These are phyloP conservation scores for Pugionium cornutum DNA, from an alignment of 345 rosid species.

Conservation along the genomic window DNA sequence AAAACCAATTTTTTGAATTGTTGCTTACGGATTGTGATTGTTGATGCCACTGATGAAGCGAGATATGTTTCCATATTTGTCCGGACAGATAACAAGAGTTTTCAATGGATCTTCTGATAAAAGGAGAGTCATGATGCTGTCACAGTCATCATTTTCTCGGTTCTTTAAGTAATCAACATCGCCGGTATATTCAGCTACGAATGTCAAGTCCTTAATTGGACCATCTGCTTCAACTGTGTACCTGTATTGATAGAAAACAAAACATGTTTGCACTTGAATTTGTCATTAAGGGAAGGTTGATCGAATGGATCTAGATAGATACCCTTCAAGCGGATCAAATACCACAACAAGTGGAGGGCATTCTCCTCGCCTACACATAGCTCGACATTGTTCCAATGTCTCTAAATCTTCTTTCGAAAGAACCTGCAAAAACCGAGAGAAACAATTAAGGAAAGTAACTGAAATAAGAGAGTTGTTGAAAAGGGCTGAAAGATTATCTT, in stretches of 20 bases:
- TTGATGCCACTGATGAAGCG: slow-evolving; percentile 91
- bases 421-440: slow-evolving; percentile 44
- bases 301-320: slow-evolving; percentile 25
- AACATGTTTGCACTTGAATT: slow-evolving; percentile 21
- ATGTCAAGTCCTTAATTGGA: slow-evolving; percentile 80
- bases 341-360: slow-evolving; percentile 83
- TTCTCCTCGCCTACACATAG: slow-evolving; percentile 75
- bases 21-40: slow-evolving; percentile 73
- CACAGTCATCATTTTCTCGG: slow-evolving; percentile 82
- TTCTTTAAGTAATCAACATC: slow-evolving; percentile 81
- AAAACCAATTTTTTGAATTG: background rate
- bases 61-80: slow-evolving; percentile 83
- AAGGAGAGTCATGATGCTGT: slow-evolving; percentile 92
- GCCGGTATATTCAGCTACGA: slow-evolving; percentile 84
- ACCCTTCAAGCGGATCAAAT: slow-evolving; percentile 93
- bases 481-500: background rate
- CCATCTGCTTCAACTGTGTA: slow-evolving; percentile 85
- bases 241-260: slow-evolving; percentile 50
- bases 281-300: slow-evolving; percentile 23
- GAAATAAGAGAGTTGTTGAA: background rate
- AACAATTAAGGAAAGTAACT: background rate
- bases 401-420: slow-evolving; percentile 79
- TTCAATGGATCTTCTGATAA: slow-evolving; percentile 59
- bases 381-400: slow-evolving; percentile 65
- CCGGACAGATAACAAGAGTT: slow-evolving; percentile 85